Percentiles rank a stretch among this genome's conserved stretches.
Evolutionary conservation across 495 filamentous ascomycete species (phyloP).

Genomic region (Penicillium verhagenii): DNA sequence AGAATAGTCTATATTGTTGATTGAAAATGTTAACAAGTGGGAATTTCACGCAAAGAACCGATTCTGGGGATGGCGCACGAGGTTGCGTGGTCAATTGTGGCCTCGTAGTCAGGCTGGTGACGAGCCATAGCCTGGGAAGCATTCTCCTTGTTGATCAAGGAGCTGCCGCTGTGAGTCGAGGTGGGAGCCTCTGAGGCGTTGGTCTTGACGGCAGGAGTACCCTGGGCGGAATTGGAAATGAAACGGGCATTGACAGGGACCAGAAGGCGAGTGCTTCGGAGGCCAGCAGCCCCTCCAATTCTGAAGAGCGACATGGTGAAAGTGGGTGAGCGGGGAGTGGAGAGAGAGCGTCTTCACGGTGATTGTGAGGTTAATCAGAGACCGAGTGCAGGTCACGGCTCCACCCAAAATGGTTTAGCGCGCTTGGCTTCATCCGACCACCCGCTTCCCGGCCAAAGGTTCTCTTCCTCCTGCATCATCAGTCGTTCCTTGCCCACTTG

Average conservation of each 20-base stretch:
- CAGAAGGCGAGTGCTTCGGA: constrained; percentile 34
- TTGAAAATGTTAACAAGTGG: constrained; percentile 23
- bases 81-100: constrained; percentile 73
- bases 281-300: constrained; percentile 38
- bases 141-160: constrained; percentile 54
- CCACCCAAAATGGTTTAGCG: constrained; percentile 45
- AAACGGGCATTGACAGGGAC: constrained; percentile 39
- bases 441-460: constrained; percentile 39
- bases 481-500: constrained; percentile 35
- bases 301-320: constrained; percentile 47
- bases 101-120: constrained; percentile 78
- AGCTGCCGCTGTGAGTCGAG: constrained; percentile 34
- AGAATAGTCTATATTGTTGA: constrained; percentile 64
- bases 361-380: constrained; percentile 35
- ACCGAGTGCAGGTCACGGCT: constrained; percentile 36
- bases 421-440: constrained; percentile 41
- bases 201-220: constrained; percentile 35
- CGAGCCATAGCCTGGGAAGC: constrained; percentile 50
- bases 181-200: constrained; percentile 43
- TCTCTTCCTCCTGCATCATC: constrained; percentile 37
- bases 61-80: constrained; percentile 57
- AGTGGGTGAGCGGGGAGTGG: constrained; percentile 25
- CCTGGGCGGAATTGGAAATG: constrained; percentile 27
- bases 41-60: constrained; percentile 1
- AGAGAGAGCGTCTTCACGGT: constrained; percentile 15